Conservation (phyloP, 108 stramenopile genomes). For the Parietichytrium sp. region DNA sequence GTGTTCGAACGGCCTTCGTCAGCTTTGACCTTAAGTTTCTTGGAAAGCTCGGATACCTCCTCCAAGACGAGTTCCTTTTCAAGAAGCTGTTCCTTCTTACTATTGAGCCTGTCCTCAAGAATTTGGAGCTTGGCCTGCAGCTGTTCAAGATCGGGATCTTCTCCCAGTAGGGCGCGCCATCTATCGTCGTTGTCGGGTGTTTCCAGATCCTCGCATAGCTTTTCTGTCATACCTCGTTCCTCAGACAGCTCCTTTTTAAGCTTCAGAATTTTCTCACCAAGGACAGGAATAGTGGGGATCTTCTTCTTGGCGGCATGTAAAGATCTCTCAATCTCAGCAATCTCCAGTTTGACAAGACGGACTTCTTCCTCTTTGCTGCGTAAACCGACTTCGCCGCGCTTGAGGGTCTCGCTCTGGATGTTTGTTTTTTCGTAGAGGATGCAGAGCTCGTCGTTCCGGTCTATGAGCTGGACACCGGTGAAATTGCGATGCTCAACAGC, state of each 20-base stretch:
- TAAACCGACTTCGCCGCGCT: constrained; percentile 57
- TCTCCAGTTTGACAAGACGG: constrained; percentile 56
- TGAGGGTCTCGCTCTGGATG: constrained; percentile 62
- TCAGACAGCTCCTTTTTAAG: constrained; percentile 52
- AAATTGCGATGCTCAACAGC: constrained; percentile 64
- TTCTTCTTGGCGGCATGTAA: constrained; percentile 41
- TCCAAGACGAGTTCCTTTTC: constrained; percentile 69
- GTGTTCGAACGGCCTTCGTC: constrained; percentile 48
- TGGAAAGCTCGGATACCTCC: constrained; percentile 56
- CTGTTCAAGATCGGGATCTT: constrained; percentile 58
- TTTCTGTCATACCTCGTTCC: constrained; percentile 53
- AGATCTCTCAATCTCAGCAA: constrained; percentile 57
- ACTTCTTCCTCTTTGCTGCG: constrained; percentile 56
- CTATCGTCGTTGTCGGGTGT: constrained; percentile 55
- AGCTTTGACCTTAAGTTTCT: constrained; percentile 55
- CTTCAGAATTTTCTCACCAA: constrained; percentile 37
- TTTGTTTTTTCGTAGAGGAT: constrained; percentile 69
- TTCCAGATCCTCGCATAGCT: constrained; percentile 59
- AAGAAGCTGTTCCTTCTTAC: constrained; percentile 58
- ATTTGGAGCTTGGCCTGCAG: constrained; percentile 56
- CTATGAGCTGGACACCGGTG: constrained; percentile 66
- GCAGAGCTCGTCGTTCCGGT: constrained; percentile 71
- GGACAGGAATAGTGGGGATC: constrained; percentile 47
- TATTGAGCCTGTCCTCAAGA: constrained; percentile 57
- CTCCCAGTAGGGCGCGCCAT: constrained; percentile 61